Percentiles rank a stretch among this genome's conserved stretches.
phyloP scores from a whole-genome alignment of 1,139 yeast genomes.

The Candida glucosophila region DNA sequence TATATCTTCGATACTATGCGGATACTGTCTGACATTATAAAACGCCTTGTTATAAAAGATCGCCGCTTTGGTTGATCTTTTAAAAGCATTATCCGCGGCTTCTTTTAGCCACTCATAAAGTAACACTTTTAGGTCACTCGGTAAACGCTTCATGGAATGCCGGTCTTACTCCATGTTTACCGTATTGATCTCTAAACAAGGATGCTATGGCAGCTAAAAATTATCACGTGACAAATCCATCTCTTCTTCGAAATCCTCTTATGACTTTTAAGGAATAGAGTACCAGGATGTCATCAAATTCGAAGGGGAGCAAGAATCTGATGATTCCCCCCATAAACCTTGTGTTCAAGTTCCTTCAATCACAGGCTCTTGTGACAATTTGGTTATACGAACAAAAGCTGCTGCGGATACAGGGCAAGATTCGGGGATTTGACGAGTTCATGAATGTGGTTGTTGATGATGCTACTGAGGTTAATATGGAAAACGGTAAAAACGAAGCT shows the following conservation, averaged over 20 bases:
- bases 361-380: slow-evolving; percentile 67
- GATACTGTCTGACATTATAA: slow-evolving; percentile 34
- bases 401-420: slow-evolving; percentile 71
- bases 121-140: slow-evolving; percentile 13
- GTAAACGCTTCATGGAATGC: slow-evolving; percentile 3
- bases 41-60: slow-evolving; percentile 41
- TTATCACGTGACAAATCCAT: no score
- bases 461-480: slow-evolving; percentile 57
- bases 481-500: slow-evolving; percentile 32
- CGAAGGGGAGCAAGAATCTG: slow-evolving; percentile 16
- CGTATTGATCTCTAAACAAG: no score
- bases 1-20: slow-evolving; percentile 38
- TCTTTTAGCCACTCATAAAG: slow-evolving; percentile 47
- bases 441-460: slow-evolving; percentile 95
- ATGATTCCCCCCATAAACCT: slow-evolving; percentile 88
- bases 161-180: no score
- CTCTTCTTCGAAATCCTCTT: not conserved
- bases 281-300: slow-evolving; percentile 13
- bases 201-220: no score
- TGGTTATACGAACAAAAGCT: slow-evolving; percentile 87
- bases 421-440: slow-evolving; percentile 92
- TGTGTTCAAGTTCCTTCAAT: slow-evolving; percentile 79
- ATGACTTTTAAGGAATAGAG: not conserved
- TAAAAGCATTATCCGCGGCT: slow-evolving; percentile 33
- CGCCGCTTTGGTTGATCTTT: slow-evolving; percentile 33